Evolutionary conservation across 768 basidiomycete genomes (phyloP), one percentile per base, ranked within the genome.

Genomic region (Russula sp.): DNA sequence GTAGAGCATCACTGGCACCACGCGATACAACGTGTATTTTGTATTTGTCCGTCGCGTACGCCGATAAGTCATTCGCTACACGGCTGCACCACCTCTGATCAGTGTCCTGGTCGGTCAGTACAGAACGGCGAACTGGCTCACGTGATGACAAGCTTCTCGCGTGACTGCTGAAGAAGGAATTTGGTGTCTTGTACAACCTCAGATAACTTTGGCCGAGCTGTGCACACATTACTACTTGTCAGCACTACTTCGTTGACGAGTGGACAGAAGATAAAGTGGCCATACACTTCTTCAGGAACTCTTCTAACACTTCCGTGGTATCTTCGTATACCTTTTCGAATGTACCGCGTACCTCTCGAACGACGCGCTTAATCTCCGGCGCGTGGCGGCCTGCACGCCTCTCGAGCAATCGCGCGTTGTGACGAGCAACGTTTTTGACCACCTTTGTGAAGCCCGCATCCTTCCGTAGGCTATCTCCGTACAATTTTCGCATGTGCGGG

Each of bases 361-460:
- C 93, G n/a, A 87, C 85, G 34, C 90, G 80, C 72, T 82, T 81
- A 62, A 98, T 81, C 68, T 92, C 88, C 0, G 90, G 90, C 7
- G 84, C 90, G 73, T 94, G 90, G 52, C 80, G 82, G n/a, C 83
- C 87, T 11, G 90, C 90, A 35, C 83, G 81, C 10, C 81, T 83
- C 68, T 92, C 90, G 29, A 96, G 71, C 7, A 88, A 78, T 34
- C 82, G 81, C 0, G 85, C 90, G 64, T 93, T 91, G 76, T 86
- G 87, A 70, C 81, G 85, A 4, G 94, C 94, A 10, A 95, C 92
- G 61, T 81, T 90, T 75, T 94, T 95, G 73, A 99, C 87, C n/a
- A 98, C 95, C 77, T 98, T 97, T 68, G 96, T 92, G 65, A 98
- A 90, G 55, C 97, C 97, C 1, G 95, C 96, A 61, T 98, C 96